These are phyloP conservation scores for Candida coquimbonensis DNA, from an alignment of 805 yeast species.

Conservation along the genomic window DNA sequence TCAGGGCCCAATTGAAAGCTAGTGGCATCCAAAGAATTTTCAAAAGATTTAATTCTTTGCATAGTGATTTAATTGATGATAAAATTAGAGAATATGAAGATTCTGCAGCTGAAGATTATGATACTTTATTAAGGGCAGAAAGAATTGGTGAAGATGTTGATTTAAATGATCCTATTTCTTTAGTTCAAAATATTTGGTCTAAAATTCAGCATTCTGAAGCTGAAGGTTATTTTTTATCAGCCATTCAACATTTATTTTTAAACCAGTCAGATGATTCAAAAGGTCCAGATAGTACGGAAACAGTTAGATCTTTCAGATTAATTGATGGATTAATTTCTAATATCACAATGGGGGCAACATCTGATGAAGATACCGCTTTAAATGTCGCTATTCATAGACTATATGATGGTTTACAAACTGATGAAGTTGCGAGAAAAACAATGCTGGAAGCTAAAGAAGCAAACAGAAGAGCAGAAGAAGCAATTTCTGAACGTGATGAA, in stretches of 20 bases:
- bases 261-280: constrained; percentile 30
- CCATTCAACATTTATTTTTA: constrained; percentile 49
- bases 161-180: constrained; percentile 53
- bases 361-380: constrained; percentile 52
- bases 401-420: constrained; percentile 68
- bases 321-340: constrained; percentile 61
- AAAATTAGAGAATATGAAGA: constrained; percentile 59
- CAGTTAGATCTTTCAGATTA: constrained; percentile 50
- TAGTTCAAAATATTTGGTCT: constrained; percentile 56
- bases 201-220: constrained; percentile 46
- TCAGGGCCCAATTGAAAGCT: constrained; percentile 54
- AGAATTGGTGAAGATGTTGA: constrained; percentile 36
- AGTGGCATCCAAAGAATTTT: constrained; percentile 51
- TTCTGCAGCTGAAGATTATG: constrained; percentile 47
- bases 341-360: constrained; percentile 43
- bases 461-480: constrained; percentile 45
- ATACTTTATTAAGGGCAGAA: constrained; percentile 32
- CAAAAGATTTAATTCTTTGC: constrained; percentile 42
- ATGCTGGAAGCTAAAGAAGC: constrained; percentile 47
- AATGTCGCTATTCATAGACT: constrained; percentile 72
- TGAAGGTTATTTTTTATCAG: constrained; percentile 42
- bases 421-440: constrained; percentile 78
- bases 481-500: constrained; percentile 52
- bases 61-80: constrained; percentile 53
- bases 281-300: constrained; percentile 37